A percentile compares a stretch with the other conserved stretches of the same genome.
Conservation (phyloP, 805 yeast genomes). For the Candida tammaniensis region DNA sequence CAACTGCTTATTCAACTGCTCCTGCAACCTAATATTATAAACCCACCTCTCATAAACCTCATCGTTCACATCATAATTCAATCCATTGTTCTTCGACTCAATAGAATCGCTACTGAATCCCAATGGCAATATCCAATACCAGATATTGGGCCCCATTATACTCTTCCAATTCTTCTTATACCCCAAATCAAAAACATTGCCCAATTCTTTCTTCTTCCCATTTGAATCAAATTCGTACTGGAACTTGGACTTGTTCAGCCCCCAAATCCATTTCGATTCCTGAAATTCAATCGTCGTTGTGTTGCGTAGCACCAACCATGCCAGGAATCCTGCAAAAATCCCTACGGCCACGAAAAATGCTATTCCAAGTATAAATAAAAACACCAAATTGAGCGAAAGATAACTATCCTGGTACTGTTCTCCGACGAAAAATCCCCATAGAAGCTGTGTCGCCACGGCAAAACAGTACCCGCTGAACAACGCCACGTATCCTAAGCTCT, state of each 20-base stretch:
- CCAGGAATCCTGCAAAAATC: slow-evolving; percentile 52
- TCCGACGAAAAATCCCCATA: slow-evolving; percentile 48
- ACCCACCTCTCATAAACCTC: slow-evolving; percentile 37
- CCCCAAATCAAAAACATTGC: slow-evolving; percentile 80
- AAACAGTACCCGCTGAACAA: slow-evolving; percentile 45
- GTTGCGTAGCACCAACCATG: slow-evolving; percentile 60
- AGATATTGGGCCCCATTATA: slow-evolving; percentile 69
- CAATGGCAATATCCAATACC: slow-evolving; percentile 72
- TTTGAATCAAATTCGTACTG: slow-evolving; percentile 34
- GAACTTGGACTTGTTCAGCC: slow-evolving; percentile 23
- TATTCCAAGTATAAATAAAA: slow-evolving; percentile 57
- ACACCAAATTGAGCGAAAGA: slow-evolving; percentile 53
- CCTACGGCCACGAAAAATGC: slow-evolving; percentile 48
- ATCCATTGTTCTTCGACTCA: slow-evolving; percentile 37
- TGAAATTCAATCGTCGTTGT: slow-evolving; percentile 80
- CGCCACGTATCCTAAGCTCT: slow-evolving; percentile 59
- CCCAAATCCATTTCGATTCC: slow-evolving; percentile 47
- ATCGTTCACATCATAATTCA: slow-evolving; percentile 50
- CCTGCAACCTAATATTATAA: slow-evolving; percentile 43
- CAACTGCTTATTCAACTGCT: slow-evolving; percentile 43
- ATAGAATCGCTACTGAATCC: slow-evolving; percentile 19
- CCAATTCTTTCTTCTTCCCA: slow-evolving; percentile 44
- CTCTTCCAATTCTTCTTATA: slow-evolving; percentile 55
- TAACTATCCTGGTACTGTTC: slow-evolving; percentile 39
- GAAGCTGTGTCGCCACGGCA: slow-evolving; percentile 33